Conservation (phyloP, 1,284 basidiomycete species). For the Malassezia cuniculi region DNA sequence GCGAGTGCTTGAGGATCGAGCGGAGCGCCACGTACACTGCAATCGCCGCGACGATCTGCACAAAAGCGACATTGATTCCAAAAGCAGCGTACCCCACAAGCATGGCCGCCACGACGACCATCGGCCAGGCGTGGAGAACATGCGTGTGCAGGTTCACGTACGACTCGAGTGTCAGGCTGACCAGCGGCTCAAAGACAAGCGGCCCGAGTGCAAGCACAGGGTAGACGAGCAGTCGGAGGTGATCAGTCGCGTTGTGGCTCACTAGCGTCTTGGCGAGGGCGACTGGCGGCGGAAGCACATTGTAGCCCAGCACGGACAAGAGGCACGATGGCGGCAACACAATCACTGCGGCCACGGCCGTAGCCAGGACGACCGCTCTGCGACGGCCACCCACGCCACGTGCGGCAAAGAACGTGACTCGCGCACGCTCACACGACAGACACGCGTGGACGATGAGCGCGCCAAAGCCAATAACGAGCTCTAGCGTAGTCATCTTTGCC, state of each 20-base stretch:
- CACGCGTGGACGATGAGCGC: conserved; percentile 28
- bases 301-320: conserved; percentile 19
- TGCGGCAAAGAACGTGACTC: conserved; percentile 21
- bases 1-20: conserved; percentile 33
- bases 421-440: conserved; percentile 32
- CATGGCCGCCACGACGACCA: conserved; percentile 25
- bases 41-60: conserved; percentile 18
- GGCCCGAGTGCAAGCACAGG: conserved; percentile 27
- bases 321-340: conserved; percentile 22
- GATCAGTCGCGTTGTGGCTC: conserved; percentile 8
- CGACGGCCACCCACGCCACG: conserved; percentile 30
- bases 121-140: conserved; percentile 36
- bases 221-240: conserved; percentile 31
- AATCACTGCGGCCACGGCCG: conserved; percentile 21
- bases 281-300: conserved; percentile 16
- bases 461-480: conserved; percentile 23
- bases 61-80: conserved; percentile 16
- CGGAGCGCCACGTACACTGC: conserved; percentile 29
- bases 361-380: conserved; percentile 33
- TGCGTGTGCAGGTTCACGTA: conserved; percentile 29
- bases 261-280: conserved; percentile 6
- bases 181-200: conserved; percentile 33
- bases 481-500: conserved; percentile 21
- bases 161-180: conserved; percentile 32
- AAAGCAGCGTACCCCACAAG: conserved; percentile 36